phyloP scores from a whole-genome alignment of 139 green algal species.

The Tetraselmis chui region DNA sequence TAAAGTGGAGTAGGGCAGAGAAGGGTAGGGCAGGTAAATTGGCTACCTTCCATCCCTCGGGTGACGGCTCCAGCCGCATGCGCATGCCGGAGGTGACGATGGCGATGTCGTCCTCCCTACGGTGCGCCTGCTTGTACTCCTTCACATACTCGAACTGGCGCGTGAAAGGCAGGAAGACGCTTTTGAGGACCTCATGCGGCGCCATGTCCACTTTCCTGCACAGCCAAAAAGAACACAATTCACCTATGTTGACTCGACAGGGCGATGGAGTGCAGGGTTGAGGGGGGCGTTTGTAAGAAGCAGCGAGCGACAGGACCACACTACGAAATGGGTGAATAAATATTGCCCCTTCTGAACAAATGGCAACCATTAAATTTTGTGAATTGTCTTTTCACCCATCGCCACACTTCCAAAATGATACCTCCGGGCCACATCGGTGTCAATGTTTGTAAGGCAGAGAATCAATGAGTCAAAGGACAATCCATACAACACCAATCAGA shows the following conservation, averaged over 20 bases:
- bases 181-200: slow-evolving; percentile 68
- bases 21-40: neutral
- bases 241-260: no score
- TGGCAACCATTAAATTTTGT: neutral
- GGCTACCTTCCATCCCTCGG: neutral
- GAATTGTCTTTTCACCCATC: no score
- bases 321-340: no score
- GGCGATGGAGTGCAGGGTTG: no score
- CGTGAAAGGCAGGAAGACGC: slow-evolving; percentile 69
- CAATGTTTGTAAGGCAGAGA: no score
- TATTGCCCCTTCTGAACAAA: slow-evolving; percentile 6
- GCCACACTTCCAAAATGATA: no score
- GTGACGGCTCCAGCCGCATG: slow-evolving; percentile 36
- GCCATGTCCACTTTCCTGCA: slow-evolving; percentile 67
- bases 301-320: no score
- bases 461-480: no score
- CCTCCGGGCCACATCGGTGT: no score
- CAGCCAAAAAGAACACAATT: no score
- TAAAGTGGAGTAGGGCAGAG: neutral
- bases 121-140: slow-evolving; percentile 92
- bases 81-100: slow-evolving; percentile 91
- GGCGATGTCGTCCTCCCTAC: slow-evolving; percentile 95
- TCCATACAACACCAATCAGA: no score
- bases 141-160: slow-evolving; percentile 72
- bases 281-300: no score